Percentiles rank a stretch among this genome's conserved stretches.
These are phyloP conservation scores for Vicia faba DNA, from an alignment of 306 rosid genomes.

Conservation along the genomic window DNA sequence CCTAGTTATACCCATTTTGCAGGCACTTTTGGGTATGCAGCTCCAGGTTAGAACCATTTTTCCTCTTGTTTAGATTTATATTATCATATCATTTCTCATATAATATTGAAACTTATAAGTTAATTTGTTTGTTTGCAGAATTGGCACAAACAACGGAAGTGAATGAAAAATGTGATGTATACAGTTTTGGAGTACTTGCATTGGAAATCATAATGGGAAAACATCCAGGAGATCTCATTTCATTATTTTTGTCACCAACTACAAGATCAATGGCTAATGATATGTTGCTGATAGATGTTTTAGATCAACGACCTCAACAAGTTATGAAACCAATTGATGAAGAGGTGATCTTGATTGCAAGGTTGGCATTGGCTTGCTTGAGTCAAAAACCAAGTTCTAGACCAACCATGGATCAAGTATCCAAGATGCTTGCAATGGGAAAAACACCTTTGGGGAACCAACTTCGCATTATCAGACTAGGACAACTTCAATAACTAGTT, in stretches of 20 bases:
- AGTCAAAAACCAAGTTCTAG: slow-evolving; percentile 28
- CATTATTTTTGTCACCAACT: slow-evolving; percentile 32
- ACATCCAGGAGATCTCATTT: slow-evolving; percentile 35
- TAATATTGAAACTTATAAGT: background rate
- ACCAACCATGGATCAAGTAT: slow-evolving; percentile 37
- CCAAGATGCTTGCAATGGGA: slow-evolving; percentile 21
- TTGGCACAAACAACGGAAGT: slow-evolving; percentile 27
- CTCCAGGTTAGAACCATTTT: slow-evolving; percentile 44
- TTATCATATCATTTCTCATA: background rate
- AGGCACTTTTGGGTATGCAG: slow-evolving; percentile 41
- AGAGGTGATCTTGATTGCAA: slow-evolving; percentile 29
- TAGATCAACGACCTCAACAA: slow-evolving; percentile 24
- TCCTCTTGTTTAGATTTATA: slow-evolving; percentile 5
- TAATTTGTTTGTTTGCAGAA: slow-evolving; percentile 32
- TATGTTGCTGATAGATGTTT: slow-evolving; percentile 16
- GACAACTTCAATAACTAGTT: slow-evolving; percentile 27
- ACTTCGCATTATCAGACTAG: slow-evolving; percentile 22
- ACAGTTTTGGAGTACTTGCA: slow-evolving; percentile 34
- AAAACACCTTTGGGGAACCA: background rate
- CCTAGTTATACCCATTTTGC: slow-evolving; percentile 34
- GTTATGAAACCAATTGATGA: slow-evolving; percentile 1
- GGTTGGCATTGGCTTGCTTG: slow-evolving; percentile 32
- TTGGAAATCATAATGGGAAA: slow-evolving; percentile 37
- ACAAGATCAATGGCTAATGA: slow-evolving; percentile 11
- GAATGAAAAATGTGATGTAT: slow-evolving; percentile 37